Conservation (phyloP, 768 basidiomycete genomes). For the Panus rudis region DNA sequence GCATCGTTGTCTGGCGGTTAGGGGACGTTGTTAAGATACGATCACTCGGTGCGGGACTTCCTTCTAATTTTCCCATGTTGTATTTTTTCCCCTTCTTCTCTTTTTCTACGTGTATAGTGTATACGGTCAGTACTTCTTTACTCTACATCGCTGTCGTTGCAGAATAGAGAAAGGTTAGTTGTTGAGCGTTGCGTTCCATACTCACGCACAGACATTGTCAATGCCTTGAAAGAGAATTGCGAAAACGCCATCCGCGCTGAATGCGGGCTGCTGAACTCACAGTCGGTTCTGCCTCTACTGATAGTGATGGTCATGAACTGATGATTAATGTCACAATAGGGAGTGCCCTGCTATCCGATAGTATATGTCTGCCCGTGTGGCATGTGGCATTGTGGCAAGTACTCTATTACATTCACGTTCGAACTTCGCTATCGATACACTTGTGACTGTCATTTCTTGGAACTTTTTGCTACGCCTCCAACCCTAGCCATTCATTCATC, state of each 20-base stretch:
- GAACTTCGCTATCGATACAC: background rate
- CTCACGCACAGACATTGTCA: too few relatives aligned
- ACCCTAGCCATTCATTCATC: constrained; percentile 52
- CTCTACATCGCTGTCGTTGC: background rate
- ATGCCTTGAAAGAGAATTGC: too few relatives aligned
- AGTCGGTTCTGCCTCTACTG: background rate
- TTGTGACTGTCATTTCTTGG: background rate
- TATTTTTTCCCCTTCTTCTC: background rate
- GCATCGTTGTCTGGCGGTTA: background rate
- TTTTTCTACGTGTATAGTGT: background rate
- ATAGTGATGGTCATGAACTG: background rate
- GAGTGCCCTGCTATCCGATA: too few relatives aligned
- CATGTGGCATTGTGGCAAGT: too few relatives aligned
- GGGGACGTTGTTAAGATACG: background rate
- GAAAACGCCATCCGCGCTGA: too few relatives aligned
- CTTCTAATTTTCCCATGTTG: background rate
- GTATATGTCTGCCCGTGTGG: too few relatives aligned
- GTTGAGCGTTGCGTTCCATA: too few relatives aligned
- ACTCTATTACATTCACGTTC: too few relatives aligned
- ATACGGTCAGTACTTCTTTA: constrained; percentile 1
- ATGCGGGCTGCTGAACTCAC: background rate
- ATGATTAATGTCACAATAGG: too few relatives aligned
- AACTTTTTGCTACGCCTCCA: background rate
- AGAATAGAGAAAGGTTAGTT: background rate
- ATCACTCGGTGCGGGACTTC: constrained; percentile 9